Evolutionary conservation across 768 basidiomycete species (phyloP), one percentile per base, ranked within the genome.

Genomic region (Kwoniella europaea): DNA sequence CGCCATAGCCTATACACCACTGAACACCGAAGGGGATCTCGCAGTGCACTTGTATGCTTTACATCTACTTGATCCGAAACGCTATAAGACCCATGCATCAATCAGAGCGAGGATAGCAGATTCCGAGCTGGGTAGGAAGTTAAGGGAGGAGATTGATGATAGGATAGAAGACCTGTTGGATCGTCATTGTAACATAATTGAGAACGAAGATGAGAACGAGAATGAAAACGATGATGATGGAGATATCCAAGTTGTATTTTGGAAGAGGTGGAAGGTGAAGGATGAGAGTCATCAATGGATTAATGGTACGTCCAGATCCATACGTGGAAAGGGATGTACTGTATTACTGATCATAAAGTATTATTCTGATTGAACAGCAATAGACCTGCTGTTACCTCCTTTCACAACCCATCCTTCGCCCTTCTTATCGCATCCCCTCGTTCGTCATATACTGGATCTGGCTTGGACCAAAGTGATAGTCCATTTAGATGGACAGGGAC

Each of bases 161-260:
- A 42, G 22, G 18, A 58, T 74, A 27, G 75, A 76, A 52, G 69
- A 67, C 12, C 24, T 73, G 29, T 65, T 76, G 27, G 75, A 76
- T 57, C 13, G 53, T 22, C 67, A 56, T 16, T 55, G 42, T 18
- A 50, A 52, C 10, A 44, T 4, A 27, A 15, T 18, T 27, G 61
- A 67, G 27, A 52, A 20, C 42, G 27, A 50, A 1, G 13, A 61
- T 12, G 71, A 62, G 7, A 5, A 63, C 13, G 63, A 53, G 7
- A 6, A 60, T 13, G 63, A 53, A 15, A 0, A 29, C 4, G 61
- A 64, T n/a, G 72, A 69, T 1, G 64, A 72, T 18, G 71, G 64
- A n/a, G 61, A 63, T 20, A 18, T 71, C 15, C 46, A 63, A 15
- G 44, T 18, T 56, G 66, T 70, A 13, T 52, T 71, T n/a, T 76